A percentile compares a stretch with the other conserved stretches of the same genome.
Evolutionary conservation across 495 filamentous ascomycete genomes (phyloP).

Genomic region (Amphirosellinia nigrospora): DNA sequence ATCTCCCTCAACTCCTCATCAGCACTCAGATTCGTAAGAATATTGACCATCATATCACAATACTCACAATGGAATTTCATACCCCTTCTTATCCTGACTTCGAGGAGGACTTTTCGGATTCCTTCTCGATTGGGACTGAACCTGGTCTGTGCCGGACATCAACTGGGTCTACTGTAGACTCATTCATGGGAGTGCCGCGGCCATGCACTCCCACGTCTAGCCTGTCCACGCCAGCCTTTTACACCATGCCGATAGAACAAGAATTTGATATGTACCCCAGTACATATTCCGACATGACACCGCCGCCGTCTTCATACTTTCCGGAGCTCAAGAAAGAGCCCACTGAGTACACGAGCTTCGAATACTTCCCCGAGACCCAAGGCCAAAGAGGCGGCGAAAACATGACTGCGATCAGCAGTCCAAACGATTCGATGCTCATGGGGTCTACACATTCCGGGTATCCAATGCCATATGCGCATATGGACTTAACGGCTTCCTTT

Average conservation of each 20-base stretch:
- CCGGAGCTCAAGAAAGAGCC: conserved; percentile 32
- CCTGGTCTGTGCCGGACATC: not conserved
- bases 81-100: conserved; percentile 36
- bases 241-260: conserved; percentile 33
- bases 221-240: conserved; percentile 36
- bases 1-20: conserved; percentile 23
- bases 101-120: conserved; percentile 31
- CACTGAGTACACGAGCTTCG: conserved; percentile 33
- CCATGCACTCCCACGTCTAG: conserved; percentile 50
- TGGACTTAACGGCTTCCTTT: not conserved
- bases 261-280: too few species aligned
- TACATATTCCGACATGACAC: conserved; percentile 37
- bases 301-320: conserved; percentile 49
- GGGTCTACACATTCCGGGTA: too few species aligned
- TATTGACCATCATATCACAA: not conserved
- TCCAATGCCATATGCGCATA: not conserved
- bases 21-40: not conserved
- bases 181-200: not conserved
- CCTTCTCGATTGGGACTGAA: not conserved
- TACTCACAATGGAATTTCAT: conserved; percentile 30
- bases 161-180: not conserved
- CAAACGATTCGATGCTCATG: too few species aligned
- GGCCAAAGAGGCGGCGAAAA: not conserved
- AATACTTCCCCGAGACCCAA: conserved; percentile 32
- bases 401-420: not conserved